phyloP scores from a whole-genome alignment of 768 basidiomycete genomes.

The Suillus tomentosus region DNA sequence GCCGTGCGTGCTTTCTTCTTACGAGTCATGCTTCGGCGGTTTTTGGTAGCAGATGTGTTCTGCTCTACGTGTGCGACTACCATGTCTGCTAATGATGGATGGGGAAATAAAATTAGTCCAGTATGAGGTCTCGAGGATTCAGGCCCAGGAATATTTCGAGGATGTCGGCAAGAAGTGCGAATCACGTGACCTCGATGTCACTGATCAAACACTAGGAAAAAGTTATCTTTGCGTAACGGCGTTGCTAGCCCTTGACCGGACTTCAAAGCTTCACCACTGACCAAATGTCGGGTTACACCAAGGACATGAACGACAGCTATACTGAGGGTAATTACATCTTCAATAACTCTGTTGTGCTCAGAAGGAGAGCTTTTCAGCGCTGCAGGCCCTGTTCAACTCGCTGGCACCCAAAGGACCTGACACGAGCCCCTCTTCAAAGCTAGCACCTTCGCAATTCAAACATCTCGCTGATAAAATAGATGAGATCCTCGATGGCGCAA shows the following conservation, averaged over 20 bases:
- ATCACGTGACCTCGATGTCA: conserved; percentile 21
- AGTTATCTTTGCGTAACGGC: background rate
- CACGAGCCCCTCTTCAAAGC: conserved; percentile 23
- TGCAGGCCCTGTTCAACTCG: conserved; percentile 42
- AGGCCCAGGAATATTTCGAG: background rate
- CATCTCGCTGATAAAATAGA: conserved; percentile 61
- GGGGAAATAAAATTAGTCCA: background rate
- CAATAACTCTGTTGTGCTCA: conserved; percentile 14
- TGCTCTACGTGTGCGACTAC: conserved; percentile 42
- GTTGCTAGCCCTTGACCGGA: background rate
- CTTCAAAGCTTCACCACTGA: conserved; percentile 4
- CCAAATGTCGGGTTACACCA: conserved; percentile 16
- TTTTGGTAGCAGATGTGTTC: conserved; percentile 39
- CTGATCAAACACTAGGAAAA: background rate
- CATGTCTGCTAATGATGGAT: conserved; percentile 31
- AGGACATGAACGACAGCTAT: conserved; percentile 34
- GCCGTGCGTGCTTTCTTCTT: conserved; percentile 38
- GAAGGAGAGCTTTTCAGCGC: conserved; percentile 29
- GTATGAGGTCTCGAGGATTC: background rate
- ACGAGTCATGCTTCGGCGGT: conserved; percentile 39
- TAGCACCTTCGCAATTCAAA: conserved; percentile 50
- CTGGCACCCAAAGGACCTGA: conserved; percentile 27
- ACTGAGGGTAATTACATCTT: conserved; percentile 35
- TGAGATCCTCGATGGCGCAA: conserved; percentile 51
- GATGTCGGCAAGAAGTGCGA: background rate